phyloP scores from a whole-genome alignment of 306 rosid species.

The Sindora glabra region DNA sequence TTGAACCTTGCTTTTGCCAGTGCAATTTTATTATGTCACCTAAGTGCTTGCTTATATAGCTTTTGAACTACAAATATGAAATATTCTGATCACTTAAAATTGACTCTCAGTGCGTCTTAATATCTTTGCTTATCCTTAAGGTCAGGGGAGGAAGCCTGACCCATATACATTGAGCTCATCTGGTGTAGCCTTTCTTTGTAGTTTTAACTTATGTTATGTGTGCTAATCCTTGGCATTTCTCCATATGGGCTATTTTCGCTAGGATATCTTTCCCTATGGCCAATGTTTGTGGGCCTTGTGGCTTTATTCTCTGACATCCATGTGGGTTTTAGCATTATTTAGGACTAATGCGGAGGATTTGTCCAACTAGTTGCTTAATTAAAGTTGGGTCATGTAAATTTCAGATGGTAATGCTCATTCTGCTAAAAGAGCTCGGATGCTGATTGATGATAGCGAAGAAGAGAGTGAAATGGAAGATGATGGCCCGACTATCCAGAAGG shows the following conservation, averaged over 20 bases:
- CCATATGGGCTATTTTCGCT: background rate
- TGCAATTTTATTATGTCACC: background rate
- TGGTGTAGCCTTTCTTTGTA: too few relatives aligned
- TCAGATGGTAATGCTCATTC: conserved; percentile 67
- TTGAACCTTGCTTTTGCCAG: background rate
- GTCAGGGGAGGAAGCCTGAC: too few relatives aligned
- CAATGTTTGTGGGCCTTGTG: background rate
- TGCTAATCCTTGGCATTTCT: too few relatives aligned
- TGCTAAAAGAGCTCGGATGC: conserved; percentile 70
- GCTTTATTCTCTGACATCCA: background rate
- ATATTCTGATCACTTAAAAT: too few relatives aligned
- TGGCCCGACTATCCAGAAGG: conserved; percentile 29
- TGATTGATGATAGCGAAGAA: conserved; percentile 61
- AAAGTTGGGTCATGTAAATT: conserved; percentile 20
- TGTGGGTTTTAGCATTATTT: background rate
- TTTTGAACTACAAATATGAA: background rate
- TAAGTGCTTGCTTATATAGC: background rate
- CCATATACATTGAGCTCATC: too few relatives aligned
- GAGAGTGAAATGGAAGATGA: conserved; percentile 58
- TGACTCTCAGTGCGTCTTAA: too few relatives aligned
- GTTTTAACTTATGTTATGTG: too few relatives aligned
- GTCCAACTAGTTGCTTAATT: conserved; percentile 2
- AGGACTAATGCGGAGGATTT: background rate
- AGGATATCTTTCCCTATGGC: background rate
- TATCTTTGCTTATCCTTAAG: too few relatives aligned